Conservation (phyloP, 1,284 basidiomycete genomes). For the Paramarasmius palmivorus region DNA sequence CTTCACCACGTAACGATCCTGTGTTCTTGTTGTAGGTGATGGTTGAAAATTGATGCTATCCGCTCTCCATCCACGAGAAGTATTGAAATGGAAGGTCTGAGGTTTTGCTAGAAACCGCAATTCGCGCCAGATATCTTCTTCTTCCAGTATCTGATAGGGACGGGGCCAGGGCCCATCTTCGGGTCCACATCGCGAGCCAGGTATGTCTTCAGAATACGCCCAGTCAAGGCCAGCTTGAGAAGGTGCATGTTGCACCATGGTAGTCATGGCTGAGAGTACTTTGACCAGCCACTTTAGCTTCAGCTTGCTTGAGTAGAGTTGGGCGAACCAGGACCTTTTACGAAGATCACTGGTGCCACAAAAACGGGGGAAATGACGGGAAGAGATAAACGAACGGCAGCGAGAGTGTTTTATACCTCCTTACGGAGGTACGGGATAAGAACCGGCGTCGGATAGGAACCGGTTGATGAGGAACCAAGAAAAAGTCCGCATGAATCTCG, state of each 20-base stretch:
- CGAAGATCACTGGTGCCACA: too few relatives aligned
- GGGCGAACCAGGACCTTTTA: too few relatives aligned
- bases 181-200: conserved; percentile 55
- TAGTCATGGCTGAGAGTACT: conserved; percentile 6
- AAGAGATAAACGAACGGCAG: too few relatives aligned
- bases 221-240: conserved; percentile 27
- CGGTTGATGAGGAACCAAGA: too few relatives aligned
- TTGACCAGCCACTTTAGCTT: conserved; percentile 9
- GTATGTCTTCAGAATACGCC: conserved; percentile 55
- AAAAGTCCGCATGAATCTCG: too few relatives aligned
- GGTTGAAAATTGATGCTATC: conserved; percentile 68
- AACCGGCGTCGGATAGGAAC: too few relatives aligned
- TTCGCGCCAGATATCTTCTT: conserved; percentile 49
- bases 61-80: conserved; percentile 39
- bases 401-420: too few relatives aligned
- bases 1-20: conserved; percentile 64
- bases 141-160: conserved; percentile 48
- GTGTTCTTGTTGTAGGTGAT: conserved; percentile 44
- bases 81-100: conserved; percentile 41
- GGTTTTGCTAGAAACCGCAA: conserved; percentile 50
- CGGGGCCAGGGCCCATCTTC: conserved; percentile 66
- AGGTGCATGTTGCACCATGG: conserved; percentile 9
- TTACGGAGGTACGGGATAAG: too few relatives aligned
- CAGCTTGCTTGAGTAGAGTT: background rate
- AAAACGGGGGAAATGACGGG: too few relatives aligned